Evolutionary conservation across 768 basidiomycete species (phyloP).

Genomic region (Podaxis sp.): DNA sequence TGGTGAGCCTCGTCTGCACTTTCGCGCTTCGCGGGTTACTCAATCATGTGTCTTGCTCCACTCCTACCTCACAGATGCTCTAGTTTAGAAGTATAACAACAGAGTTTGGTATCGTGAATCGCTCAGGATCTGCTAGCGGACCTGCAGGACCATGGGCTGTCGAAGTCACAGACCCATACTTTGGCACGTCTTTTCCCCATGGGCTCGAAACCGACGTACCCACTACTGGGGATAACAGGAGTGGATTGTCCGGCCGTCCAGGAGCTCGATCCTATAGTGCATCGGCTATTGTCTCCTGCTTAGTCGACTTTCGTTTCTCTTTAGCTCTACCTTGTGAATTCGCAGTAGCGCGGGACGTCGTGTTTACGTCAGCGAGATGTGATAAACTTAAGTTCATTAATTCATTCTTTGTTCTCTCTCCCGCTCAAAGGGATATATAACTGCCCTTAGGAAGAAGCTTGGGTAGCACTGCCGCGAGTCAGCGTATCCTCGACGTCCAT

Average conservation of each 20-base stretch:
- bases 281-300: background rate
- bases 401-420: background rate
- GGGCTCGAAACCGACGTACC: conserved; percentile 4
- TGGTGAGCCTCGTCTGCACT: background rate
- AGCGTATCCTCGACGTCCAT: background rate
- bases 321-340: background rate
- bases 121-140: conserved; percentile 8
- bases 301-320: background rate
- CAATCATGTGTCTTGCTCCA: conserved; percentile 1
- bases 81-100: conserved; percentile 4
- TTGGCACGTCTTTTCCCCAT: conserved; percentile 8
- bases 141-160: background rate
- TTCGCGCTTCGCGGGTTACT: conserved; percentile 12
- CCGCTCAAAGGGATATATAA: background rate
- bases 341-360: background rate
- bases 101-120: background rate
- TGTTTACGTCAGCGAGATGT: background rate
- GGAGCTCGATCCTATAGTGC: background rate
- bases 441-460: background rate
- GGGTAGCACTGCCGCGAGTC: background rate
- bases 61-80: background rate
- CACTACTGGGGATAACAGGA: background rate
- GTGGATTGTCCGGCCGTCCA: background rate
- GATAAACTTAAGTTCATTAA: background rate
- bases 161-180: background rate